Conservation (phyloP, 176 grass and related monocot species). For the Carex kokanica region DNA sequence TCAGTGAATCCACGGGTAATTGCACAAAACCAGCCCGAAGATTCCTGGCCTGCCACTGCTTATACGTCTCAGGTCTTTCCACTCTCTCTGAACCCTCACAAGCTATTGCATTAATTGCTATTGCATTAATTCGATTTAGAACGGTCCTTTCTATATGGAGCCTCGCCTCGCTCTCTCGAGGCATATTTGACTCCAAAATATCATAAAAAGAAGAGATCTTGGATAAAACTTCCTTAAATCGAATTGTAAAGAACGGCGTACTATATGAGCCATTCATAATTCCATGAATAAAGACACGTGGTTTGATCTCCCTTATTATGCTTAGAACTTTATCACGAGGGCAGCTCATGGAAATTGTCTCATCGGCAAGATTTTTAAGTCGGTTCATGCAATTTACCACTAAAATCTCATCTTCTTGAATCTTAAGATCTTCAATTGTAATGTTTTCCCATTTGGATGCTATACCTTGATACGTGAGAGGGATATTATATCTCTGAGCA, state of each 20-base stretch:
- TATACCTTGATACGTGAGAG: constrained; percentile 54
- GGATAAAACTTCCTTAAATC: constrained; percentile 45
- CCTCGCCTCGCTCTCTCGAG: too few relatives aligned
- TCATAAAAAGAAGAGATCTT: constrained; percentile 50
- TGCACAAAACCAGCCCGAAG: too few relatives aligned
- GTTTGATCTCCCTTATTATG: constrained; percentile 47
- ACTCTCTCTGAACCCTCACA: too few relatives aligned
- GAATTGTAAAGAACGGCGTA: constrained; percentile 38
- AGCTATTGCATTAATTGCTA: too few relatives aligned
- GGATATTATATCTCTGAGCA: constrained; percentile 53
- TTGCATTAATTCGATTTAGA: too few relatives aligned
- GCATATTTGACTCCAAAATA: too few relatives aligned
- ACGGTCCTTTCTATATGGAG: too few relatives aligned
- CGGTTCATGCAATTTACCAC: constrained; percentile 42
- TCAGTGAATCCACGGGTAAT: too few relatives aligned
- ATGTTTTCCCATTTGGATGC: constrained; percentile 50
- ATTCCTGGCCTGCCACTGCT: too few relatives aligned
- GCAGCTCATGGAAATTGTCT: constrained; percentile 36
- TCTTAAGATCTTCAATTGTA: constrained; percentile 40
- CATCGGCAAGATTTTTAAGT: constrained; percentile 38
- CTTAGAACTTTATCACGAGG: constrained; percentile 47
- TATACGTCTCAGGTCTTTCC: too few relatives aligned
- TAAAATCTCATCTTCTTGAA: constrained; percentile 48
- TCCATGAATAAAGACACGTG: constrained; percentile 51
- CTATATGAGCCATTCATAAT: constrained; percentile 37